Conservation (phyloP, 2,329 filamentous ascomycete genomes). For the Allantophomopsis cytisporea region DNA sequence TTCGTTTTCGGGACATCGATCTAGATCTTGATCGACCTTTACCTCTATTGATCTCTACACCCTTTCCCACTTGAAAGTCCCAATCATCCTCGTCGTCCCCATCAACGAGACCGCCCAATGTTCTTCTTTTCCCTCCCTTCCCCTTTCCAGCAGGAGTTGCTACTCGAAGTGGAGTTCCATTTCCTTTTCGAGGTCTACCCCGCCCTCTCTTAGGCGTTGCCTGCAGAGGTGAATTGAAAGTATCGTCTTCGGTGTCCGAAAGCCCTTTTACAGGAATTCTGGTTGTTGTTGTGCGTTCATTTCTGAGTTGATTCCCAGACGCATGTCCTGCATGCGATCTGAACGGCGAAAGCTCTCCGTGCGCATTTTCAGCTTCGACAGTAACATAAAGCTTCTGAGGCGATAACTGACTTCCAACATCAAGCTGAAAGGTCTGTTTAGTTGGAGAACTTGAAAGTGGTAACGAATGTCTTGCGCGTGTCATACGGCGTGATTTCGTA, state of each 20-base stretch:
- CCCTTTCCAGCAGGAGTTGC: slow-evolving; percentile 10
- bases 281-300: slow-evolving; percentile 16
- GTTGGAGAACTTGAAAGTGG: slow-evolving; percentile 15
- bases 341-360: slow-evolving; percentile 6
- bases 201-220: slow-evolving; percentile 24
- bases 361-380: slow-evolving; percentile 17
- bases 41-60: slow-evolving; percentile 8
- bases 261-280: slow-evolving; percentile 18
- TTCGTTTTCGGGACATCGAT: slow-evolving; percentile 7
- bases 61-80: slow-evolving; percentile 10
- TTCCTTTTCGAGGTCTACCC: slow-evolving; percentile 27
- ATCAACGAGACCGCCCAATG: slow-evolving; percentile 11
- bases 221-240: slow-evolving; percentile 4
- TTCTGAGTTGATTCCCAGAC: slow-evolving; percentile 3
- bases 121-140: slow-evolving; percentile 10
- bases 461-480: slow-evolving; percentile 10
- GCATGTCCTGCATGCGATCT: background rate
- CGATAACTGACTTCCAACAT: slow-evolving; percentile 18
- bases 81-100: slow-evolving; percentile 12
- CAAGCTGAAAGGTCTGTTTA: slow-evolving; percentile 19
- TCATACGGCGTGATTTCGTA: slow-evolving; percentile 6
- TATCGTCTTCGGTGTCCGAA: slow-evolving; percentile 15
- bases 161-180: slow-evolving; percentile 18
- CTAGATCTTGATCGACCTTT: slow-evolving; percentile 14
- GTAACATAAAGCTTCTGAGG: slow-evolving; percentile 20